Evolutionary conservation across 83 land plant species (phyloP).

Genomic region (Picea engelmannii): DNA sequence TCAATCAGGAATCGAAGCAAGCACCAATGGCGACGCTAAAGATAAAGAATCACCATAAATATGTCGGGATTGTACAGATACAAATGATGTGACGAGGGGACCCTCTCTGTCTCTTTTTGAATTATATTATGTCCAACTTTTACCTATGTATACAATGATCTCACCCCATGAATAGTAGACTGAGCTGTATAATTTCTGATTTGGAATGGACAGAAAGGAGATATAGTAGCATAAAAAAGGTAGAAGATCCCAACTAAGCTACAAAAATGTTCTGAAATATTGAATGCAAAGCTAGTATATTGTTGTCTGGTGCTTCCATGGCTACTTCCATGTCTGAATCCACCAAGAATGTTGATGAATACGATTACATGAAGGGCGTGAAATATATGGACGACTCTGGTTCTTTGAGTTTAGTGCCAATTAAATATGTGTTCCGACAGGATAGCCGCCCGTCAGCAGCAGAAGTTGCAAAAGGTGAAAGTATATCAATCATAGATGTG

Average conservation of each 20-base stretch:
- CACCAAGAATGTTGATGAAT: not conserved
- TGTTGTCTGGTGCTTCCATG: not conserved
- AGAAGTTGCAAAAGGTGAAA: not conserved
- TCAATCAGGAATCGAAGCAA: no score
- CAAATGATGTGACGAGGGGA: no score
- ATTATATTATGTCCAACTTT: not conserved
- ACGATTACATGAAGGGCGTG: constrained; percentile 7
- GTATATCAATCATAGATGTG: constrained; percentile 1
- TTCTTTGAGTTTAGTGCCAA: not conserved
- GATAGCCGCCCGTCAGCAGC: not conserved
- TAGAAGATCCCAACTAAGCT: not conserved
- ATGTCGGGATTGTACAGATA: no score
- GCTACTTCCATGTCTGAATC: not conserved
- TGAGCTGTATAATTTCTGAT: not conserved
- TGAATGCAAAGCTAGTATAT: not conserved
- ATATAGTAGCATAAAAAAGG: not conserved
- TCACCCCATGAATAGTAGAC: not conserved
- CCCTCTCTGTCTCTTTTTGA: not conserved
- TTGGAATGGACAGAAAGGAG: no score
- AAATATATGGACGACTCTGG: not conserved
- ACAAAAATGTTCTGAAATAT: not conserved
- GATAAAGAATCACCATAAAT: no score
- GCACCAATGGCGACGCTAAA: no score
- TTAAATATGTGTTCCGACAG: not conserved
- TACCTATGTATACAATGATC: not conserved